Base-by-base conservation (phyloP, 179 eudicot genomes). In the Gypsophila paniculata region DNA sequence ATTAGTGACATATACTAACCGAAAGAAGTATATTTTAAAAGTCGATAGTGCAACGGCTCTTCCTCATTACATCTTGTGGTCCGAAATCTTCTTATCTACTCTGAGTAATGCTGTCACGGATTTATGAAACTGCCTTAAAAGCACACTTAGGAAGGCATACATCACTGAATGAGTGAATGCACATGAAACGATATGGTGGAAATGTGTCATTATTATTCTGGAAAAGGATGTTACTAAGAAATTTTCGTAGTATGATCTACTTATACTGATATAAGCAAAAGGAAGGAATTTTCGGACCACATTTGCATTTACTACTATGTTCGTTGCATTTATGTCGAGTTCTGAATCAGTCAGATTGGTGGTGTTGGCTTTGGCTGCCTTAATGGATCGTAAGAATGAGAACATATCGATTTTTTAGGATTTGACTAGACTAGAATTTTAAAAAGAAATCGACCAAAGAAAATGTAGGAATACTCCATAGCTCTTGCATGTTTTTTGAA, bases 261-360 rank as follows among this genome's bases (percentile, higher is more conserved):
- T n/a, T n/a, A n/a, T n/a, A n/a, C n/a, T n/a, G n/a, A n/a, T n/a
- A n/a, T n/a, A n/a, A n/a, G n/a, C n/a, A n/a, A n/a, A n/a, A n/a
- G n/a, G n/a, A n/a, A n/a, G n/a, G n/a, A n/a, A n/a, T n/a, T 46
- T 46, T 46, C 52, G 62, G 15, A 23, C 62, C 62, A 23, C 62
- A 58, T 25, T 23, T 58, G 34, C 36, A 22, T 2, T 58, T 12
- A 13, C 34, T 58, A 25, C 23, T 0, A 25, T 21, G 17, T n/a
- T n/a, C n/a, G n/a, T 11, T 58, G 62, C 62, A 58, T 58, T 4
- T 58, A 25, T 15, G 32, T 29, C 38, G 14, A 23, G 36, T 25
- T 58, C 32, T 25, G 5, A 12, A 14, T 12, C 61, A 11, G 13
- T 11, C 61, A 55, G 29, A 55, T 21, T 55, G 29, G 61, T 11